These are phyloP conservation scores for Eucalyptus decipiens DNA, from an alignment of 345 rosid genomes.

Conservation along the genomic window DNA sequence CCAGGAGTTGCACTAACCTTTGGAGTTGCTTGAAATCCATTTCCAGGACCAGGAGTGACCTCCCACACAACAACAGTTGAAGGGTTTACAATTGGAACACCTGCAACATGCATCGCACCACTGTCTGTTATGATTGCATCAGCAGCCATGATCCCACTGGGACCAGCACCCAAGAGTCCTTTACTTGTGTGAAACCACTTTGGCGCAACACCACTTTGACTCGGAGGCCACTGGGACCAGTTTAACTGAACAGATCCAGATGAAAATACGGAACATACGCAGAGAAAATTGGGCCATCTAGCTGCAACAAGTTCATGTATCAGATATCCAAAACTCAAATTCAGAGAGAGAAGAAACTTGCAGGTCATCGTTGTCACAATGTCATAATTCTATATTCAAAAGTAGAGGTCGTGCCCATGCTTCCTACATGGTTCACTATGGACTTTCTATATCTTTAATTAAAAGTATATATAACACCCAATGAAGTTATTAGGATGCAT, in stretches of 20 bases:
- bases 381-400: not conserved
- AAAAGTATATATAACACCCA: not conserved
- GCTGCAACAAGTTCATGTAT: conserved; percentile 41
- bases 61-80: conserved; percentile 99
- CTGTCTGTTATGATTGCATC: conserved; percentile 96
- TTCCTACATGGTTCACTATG: not conserved
- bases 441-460: not conserved
- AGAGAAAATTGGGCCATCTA: conserved; percentile 98
- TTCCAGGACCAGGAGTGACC: conserved; percentile 96
- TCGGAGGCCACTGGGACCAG: conserved; percentile 96
- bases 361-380: not conserved
- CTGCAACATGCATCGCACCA: conserved; percentile 98
- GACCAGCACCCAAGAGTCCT: conserved; percentile 99
- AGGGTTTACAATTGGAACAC: conserved; percentile 98
- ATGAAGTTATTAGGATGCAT: not conserved
- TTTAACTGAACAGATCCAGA: conserved; percentile 97
- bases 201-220: conserved; percentile 49
- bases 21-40: conserved; percentile 77
- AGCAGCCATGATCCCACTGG: conserved; percentile 99
- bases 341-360: not conserved
- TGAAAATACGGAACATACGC: conserved; percentile 94
- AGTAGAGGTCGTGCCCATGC: not conserved
- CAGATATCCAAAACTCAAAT: not conserved
- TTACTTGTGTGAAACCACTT: conserved; percentile 97
- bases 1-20: conserved; percentile 47